These are phyloP conservation scores for Rhizopogon sp. DNA, from an alignment of 768 basidiomycete species.

Conservation along the genomic window DNA sequence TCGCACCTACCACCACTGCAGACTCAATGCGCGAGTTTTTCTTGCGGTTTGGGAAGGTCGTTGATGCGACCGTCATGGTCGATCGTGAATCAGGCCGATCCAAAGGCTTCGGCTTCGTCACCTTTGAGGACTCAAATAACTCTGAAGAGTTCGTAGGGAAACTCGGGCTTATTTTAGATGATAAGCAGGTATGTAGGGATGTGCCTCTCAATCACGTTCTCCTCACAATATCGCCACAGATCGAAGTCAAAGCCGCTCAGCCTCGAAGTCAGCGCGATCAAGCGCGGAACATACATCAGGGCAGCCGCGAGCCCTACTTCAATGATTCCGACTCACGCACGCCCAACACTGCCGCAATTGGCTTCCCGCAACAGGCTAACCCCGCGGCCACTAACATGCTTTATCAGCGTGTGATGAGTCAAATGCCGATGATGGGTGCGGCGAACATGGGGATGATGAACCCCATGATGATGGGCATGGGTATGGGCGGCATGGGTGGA, in stretches of 20 bases:
- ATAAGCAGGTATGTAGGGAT: slow-evolving; percentile 55
- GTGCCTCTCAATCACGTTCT: not conserved
- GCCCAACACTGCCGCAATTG: slow-evolving; percentile 26
- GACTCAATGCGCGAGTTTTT: slow-evolving; percentile 73
- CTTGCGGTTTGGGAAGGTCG: slow-evolving; percentile 67
- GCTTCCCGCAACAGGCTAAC: slow-evolving; percentile 33
- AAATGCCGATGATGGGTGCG: slow-evolving; percentile 41
- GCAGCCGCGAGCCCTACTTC: slow-evolving; percentile 24
- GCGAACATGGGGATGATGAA: slow-evolving; percentile 49
- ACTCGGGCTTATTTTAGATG: slow-evolving; percentile 66
- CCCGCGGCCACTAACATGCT: slow-evolving; percentile 26
- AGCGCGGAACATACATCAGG: slow-evolving; percentile 29
- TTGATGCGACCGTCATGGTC: slow-evolving; percentile 84
- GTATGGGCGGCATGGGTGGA: slow-evolving; percentile 41
- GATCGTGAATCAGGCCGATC: slow-evolving; percentile 71
- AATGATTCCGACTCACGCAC: slow-evolving; percentile 32
- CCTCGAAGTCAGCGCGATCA: slow-evolving; percentile 62
- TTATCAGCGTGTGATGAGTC: slow-evolving; percentile 32
- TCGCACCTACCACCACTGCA: slow-evolving; percentile 61
- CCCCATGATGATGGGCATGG: slow-evolving; percentile 44
- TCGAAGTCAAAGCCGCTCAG: slow-evolving; percentile 81
- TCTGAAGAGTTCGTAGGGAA: slow-evolving; percentile 65
- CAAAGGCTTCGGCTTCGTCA: slow-evolving; percentile 85
- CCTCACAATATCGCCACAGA: slow-evolving; percentile 33
- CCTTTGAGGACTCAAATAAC: slow-evolving; percentile 62